Conservation (phyloP, 2,329 filamentous ascomycete species). For the Tricladium varicosporioides region DNA sequence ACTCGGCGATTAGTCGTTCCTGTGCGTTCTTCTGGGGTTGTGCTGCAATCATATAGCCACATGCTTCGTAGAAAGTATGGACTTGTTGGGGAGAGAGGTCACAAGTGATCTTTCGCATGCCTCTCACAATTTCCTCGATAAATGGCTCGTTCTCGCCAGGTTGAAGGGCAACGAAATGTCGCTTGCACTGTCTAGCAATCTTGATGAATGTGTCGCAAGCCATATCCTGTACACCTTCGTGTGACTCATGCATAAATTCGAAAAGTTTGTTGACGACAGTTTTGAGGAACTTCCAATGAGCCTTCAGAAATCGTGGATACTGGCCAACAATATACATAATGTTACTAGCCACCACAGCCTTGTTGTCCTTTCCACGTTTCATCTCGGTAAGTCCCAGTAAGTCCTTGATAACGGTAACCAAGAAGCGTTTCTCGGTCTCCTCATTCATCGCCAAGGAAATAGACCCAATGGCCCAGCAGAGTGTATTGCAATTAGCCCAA, state of each 20-base stretch:
- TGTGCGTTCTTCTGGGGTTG: conserved; percentile 95
- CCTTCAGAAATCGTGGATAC: conserved; percentile 96
- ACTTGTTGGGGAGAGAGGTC: conserved; percentile 96
- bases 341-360: conserved; percentile 97
- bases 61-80: conserved; percentile 98
- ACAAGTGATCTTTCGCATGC: conserved; percentile 91
- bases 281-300: conserved; percentile 99
- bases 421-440: conserved; percentile 96
- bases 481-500: conserved; percentile 98
- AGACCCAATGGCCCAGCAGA: conserved; percentile 98
- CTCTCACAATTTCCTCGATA: conserved; percentile 97
- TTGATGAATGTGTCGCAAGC: conserved; percentile 99
- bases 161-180: conserved; percentile 95
- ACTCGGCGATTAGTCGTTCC: conserved; percentile 82
- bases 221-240: conserved; percentile 99
- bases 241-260: conserved; percentile 99
- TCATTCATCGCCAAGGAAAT: conserved; percentile 99
- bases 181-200: conserved; percentile 96
- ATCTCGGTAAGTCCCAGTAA: conserved; percentile 94
- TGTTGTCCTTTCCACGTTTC: conserved; percentile 99
- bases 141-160: conserved; percentile 93
- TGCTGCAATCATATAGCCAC: conserved; percentile 97
- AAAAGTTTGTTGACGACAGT: conserved; percentile 99
- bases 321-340: conserved; percentile 99
- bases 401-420: conserved; percentile 98